Evolutionary conservation across 2,329 filamentous ascomycete species (phyloP).

Genomic region (Setomelanomma holmii): DNA sequence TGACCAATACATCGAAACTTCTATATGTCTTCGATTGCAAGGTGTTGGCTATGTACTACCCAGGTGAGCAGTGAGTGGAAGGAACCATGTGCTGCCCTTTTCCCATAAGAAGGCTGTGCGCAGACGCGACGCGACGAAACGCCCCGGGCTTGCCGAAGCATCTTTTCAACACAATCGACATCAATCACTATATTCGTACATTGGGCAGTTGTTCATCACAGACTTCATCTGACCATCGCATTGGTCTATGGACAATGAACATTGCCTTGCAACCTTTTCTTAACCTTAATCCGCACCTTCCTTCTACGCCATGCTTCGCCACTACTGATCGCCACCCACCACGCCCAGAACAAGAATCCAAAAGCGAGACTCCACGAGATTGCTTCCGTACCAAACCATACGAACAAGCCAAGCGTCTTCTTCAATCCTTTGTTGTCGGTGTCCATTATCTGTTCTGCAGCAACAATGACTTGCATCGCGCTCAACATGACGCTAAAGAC

Average conservation of each 20-base stretch:
- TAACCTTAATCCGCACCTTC: slow-evolving; percentile 10
- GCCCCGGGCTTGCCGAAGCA: no score
- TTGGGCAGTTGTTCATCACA: no score
- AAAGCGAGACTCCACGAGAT: slow-evolving; percentile 27
- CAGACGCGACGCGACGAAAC: no score
- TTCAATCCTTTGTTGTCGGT: slow-evolving; percentile 23
- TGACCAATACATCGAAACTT: no score
- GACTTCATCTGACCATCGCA: no score
- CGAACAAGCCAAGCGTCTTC: slow-evolving; percentile 18
- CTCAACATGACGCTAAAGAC: slow-evolving; percentile 25
- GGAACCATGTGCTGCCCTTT: no score
- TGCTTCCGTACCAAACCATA: slow-evolving; percentile 23
- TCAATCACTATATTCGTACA: no score
- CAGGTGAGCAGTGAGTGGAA: no score
- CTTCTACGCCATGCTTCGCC: slow-evolving; percentile 21
- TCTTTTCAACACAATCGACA: no score
- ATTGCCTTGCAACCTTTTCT: slow-evolving; percentile 13
- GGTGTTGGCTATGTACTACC: no score
- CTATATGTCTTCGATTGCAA: no score
- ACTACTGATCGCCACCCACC: slow-evolving; percentile 23
- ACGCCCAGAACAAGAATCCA: slow-evolving; percentile 22
- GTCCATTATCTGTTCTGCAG: slow-evolving; percentile 15
- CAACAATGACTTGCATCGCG: slow-evolving; percentile 31
- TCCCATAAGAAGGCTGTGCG: no score
- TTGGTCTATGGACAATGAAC: background rate